Evolutionary conservation across 805 yeast genomes (phyloP).

Genomic region (Barnettozyma populi): DNA sequence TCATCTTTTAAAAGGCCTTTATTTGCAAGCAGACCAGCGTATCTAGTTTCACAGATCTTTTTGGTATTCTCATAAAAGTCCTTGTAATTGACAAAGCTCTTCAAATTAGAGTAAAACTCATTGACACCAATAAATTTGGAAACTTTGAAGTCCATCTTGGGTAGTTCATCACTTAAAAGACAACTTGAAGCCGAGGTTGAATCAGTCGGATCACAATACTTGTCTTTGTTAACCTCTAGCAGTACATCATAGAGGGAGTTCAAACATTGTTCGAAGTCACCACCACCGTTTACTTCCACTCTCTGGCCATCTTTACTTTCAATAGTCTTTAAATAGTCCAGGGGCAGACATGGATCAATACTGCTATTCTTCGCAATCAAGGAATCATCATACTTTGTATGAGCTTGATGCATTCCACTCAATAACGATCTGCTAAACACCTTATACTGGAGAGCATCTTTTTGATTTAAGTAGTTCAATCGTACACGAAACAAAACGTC

Average conservation of each 20-base stretch:
- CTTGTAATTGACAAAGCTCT: slow-evolving; percentile 36
- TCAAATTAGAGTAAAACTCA: slow-evolving; percentile 61
- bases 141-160: slow-evolving; percentile 50
- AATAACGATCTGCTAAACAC: slow-evolving; percentile 52
- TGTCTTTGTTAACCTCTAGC: slow-evolving; percentile 18
- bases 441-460: slow-evolving; percentile 26
- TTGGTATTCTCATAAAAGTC: slow-evolving; percentile 39
- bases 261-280: slow-evolving; percentile 46
- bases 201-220: slow-evolving; percentile 20
- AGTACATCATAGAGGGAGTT: slow-evolving; percentile 42
- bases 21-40: slow-evolving; percentile 11
- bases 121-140: slow-evolving; percentile 60
- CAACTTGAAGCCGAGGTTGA: slow-evolving; percentile 35
- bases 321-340: slow-evolving; percentile 29
- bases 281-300: slow-evolving; percentile 40
- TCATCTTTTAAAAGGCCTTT: slow-evolving; percentile 25
- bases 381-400: slow-evolving; percentile 36
- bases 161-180: slow-evolving; percentile 45
- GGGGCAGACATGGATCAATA: slow-evolving; percentile 55
- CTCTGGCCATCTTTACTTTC: slow-evolving; percentile 11
- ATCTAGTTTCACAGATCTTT: slow-evolving; percentile 37
- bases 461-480: slow-evolving; percentile 30
- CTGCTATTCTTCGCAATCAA: slow-evolving; percentile 23
- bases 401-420: slow-evolving; percentile 60
- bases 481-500: slow-evolving; percentile 42